Evolutionary conservation across 768 basidiomycete genomes (phyloP).

Genomic region (Termitomyces sp.): DNA sequence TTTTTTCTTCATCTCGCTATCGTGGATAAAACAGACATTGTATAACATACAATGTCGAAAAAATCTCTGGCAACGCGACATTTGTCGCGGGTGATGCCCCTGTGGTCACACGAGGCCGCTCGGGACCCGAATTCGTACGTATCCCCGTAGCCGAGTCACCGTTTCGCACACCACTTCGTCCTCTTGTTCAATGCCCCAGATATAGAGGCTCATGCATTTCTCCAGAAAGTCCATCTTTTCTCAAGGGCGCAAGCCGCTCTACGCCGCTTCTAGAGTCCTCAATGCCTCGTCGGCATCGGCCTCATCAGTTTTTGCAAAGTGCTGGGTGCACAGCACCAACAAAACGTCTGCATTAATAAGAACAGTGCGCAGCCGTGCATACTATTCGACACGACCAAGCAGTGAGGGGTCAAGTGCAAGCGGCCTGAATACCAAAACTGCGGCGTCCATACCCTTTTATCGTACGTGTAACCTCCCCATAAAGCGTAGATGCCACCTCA

Average conservation of each 20-base stretch:
- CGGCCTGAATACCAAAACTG: conserved; percentile 16
- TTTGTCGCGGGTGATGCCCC: conserved; percentile 4
- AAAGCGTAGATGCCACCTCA: conserved; percentile 5
- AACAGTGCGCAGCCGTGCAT: conserved; percentile 37
- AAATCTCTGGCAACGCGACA: background rate
- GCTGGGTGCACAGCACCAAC: conserved; percentile 51
- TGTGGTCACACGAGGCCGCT: conserved; percentile 8
- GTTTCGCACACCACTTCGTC: background rate
- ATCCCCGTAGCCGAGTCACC: conserved; percentile 10
- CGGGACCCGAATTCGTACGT: conserved; percentile 17
- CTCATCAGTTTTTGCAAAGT: conserved; percentile 44
- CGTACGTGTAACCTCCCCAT: conserved; percentile 31
- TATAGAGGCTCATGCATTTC: conserved; percentile 35
- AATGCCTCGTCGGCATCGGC: conserved; percentile 46
- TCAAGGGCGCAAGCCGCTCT: conserved; percentile 51
- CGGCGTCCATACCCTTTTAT: conserved; percentile 43
- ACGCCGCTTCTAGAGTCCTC: conserved; percentile 53
- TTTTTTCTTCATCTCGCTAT: background rate
- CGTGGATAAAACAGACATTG: background rate
- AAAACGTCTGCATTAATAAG: conserved; percentile 46
- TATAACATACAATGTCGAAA: conserved; percentile 4
- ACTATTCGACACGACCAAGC: conserved; percentile 32
- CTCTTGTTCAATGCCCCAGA: conserved; percentile 6
- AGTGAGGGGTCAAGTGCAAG: conserved; percentile 21
- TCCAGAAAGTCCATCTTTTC: conserved; percentile 49